A percentile compares a stretch with the other conserved stretches of the same genome.
Conservation (phyloP, 108 stramenopile species). For the Phaeodactylum tricornutum region DNA sequence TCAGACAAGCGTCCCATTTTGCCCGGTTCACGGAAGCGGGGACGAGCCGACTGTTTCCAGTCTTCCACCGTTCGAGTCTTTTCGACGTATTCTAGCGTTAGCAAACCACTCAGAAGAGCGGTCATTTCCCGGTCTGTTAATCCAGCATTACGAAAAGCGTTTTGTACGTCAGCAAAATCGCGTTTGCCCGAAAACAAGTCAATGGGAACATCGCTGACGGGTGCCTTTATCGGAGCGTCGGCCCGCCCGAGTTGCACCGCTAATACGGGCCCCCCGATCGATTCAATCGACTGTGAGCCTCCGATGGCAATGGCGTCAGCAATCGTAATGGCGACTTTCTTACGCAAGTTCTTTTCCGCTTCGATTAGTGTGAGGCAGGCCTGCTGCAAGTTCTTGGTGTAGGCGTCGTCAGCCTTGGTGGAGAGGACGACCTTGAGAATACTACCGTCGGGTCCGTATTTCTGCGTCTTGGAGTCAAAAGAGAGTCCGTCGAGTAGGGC, state of each 20-base stretch:
- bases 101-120: constrained; percentile 58
- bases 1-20: constrained; percentile 84
- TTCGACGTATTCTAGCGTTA: constrained; percentile 61
- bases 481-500: constrained; percentile 62
- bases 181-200: constrained; percentile 54
- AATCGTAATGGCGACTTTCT: constrained; percentile 62
- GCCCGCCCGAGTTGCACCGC: constrained; percentile 66
- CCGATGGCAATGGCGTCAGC: constrained; percentile 74
- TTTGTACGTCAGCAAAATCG: constrained; percentile 24
- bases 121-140: constrained; percentile 85
- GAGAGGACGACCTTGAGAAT: constrained; percentile 46
- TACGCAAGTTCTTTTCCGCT: constrained; percentile 56
- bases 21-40: constrained; percentile 70
- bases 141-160: constrained; percentile 49
- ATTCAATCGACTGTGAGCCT: constrained; percentile 67
- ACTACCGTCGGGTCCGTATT: constrained; percentile 72
- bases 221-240: constrained; percentile 36
- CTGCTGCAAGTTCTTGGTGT: constrained; percentile 37
- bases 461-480: constrained; percentile 38
- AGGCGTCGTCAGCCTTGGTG: constrained; percentile 27
- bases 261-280: constrained; percentile 72
- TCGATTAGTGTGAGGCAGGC: constrained; percentile 47
- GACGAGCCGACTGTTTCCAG: constrained; percentile 58
- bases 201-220: constrained; percentile 27
- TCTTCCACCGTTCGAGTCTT: constrained; percentile 58